Evolutionary conservation across 2,329 filamentous ascomycete genomes (phyloP).

Genomic region (Dactylellina haptotyla): DNA sequence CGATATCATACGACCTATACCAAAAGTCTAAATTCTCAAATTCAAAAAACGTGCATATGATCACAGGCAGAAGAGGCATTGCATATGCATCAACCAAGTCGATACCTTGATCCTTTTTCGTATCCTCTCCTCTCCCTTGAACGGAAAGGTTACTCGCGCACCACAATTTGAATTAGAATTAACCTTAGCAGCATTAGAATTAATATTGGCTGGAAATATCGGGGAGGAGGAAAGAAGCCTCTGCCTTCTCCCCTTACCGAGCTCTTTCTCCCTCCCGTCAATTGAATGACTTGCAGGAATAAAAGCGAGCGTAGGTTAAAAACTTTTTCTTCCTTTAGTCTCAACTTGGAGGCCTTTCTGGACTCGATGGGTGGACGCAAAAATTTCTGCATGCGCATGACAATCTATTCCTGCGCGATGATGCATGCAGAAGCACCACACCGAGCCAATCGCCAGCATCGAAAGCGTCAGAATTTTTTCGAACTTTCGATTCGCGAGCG

Average conservation of each 20-base stretch:
- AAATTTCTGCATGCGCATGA: constrained; percentile 6
- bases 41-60: constrained; percentile 11
- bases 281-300: constrained; percentile 18
- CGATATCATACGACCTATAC: constrained; percentile 39
- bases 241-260: background rate
- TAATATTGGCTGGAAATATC: constrained; percentile 3
- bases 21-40: constrained; percentile 9
- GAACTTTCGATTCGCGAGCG: constrained; percentile 41
- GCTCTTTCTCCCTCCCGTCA: background rate
- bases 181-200: no score
- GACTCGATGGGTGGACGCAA: no score
- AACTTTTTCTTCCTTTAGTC: background rate
- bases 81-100: constrained; percentile 13
- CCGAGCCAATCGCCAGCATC: constrained; percentile 36
- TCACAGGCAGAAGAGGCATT: constrained; percentile 16
- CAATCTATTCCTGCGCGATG: constrained; percentile 30
- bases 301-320: background rate
- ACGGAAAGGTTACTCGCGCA: background rate
- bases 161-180: no score
- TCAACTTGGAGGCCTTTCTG: no score
- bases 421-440: constrained; percentile 31
- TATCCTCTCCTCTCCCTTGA: no score
- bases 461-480: constrained; percentile 5
- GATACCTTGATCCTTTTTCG: background rate
- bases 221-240: background rate